A percentile compares a stretch with the other conserved stretches of the same genome.
These are phyloP conservation scores for Hymenoscyphus scutula DNA, from an alignment of 2,329 filamentous ascomycete genomes.

Conservation along the genomic window DNA sequence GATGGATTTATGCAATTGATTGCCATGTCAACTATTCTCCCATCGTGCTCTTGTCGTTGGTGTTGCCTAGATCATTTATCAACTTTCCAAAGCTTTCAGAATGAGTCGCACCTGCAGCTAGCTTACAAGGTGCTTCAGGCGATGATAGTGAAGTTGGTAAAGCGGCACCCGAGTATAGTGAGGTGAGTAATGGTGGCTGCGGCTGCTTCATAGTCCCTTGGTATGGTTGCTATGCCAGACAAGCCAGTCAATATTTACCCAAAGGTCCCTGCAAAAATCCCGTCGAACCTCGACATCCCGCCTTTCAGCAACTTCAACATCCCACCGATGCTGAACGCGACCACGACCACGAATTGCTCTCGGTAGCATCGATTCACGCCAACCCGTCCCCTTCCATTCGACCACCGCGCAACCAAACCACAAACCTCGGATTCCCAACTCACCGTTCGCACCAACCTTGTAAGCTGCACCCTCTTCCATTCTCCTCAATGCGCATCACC, in stretches of 20 bases:
- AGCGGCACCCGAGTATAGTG: neutral
- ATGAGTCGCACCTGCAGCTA: neutral
- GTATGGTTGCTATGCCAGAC: slow-evolving; percentile 11
- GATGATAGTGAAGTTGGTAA: neutral
- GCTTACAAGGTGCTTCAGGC: neutral
- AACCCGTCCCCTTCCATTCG: neutral
- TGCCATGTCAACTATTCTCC: neutral
- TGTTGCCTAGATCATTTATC: neutral
- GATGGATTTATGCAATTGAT: neutral
- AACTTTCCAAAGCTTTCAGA: neutral
- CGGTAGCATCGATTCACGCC: neutral
- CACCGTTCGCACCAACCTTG: slow-evolving; percentile 5
- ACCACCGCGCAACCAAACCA: neutral
- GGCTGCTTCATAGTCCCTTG: no score
- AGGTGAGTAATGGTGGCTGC: no score
- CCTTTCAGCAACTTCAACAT: slow-evolving; percentile 1
- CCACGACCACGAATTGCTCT: slow-evolving; percentile 3
- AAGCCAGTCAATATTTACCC: slow-evolving; percentile 7
- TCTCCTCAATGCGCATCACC: neutral
- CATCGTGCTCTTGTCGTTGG: neutral
- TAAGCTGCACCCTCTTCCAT: slow-evolving; percentile 15
- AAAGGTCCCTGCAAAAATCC: slow-evolving; percentile 2
- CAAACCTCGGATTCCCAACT: neutral
- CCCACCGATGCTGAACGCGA: slow-evolving; percentile 5
- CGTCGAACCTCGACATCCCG: neutral